phyloP scores from a whole-genome alignment of 2,329 filamentous ascomycete species.

The Mollisiaceae sp. region DNA sequence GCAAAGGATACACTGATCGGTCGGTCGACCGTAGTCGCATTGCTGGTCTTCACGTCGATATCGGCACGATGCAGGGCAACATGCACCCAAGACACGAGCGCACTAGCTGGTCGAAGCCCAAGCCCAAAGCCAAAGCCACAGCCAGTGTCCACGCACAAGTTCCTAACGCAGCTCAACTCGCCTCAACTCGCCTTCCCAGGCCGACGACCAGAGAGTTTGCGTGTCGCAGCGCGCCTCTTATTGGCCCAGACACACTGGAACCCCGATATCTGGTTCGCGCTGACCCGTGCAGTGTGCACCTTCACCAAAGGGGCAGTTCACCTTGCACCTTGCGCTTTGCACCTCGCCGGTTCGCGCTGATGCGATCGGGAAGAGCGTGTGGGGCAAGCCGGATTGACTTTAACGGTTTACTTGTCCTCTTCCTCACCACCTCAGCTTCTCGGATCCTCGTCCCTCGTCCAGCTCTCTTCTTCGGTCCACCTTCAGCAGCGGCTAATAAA shows the following conservation, averaged over 20 bases:
- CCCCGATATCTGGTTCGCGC: not conserved
- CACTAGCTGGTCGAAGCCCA: not conserved
- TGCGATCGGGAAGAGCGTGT: conserved; percentile 6
- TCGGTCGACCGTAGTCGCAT: not conserved
- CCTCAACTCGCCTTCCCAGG: not conserved
- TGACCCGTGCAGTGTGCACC: not conserved
- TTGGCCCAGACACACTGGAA: not conserved
- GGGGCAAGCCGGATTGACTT: not conserved
- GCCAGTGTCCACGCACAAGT: not conserved
- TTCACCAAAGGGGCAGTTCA: conserved; percentile 2
- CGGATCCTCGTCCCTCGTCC: not conserved
- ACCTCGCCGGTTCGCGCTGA: not conserved
- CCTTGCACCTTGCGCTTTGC: not conserved
- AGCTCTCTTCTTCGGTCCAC: not conserved
- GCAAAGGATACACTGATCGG: not conserved
- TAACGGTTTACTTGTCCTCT: not conserved
- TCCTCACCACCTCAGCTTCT: not conserved
- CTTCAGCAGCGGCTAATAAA: not conserved
- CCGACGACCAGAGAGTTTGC: not conserved
- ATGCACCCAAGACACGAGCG: not conserved
- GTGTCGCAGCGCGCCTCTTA: not conserved
- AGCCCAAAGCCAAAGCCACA: conserved; percentile 3
- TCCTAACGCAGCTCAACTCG: not conserved
- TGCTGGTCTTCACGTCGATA: not conserved
- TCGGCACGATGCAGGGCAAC: conserved; percentile 8